A percentile compares a stretch with the other conserved stretches of the same genome.
These are phyloP conservation scores for Podila verticillata DNA, from an alignment of 192 early-diverging fungal genomes.

Conservation along the genomic window DNA sequence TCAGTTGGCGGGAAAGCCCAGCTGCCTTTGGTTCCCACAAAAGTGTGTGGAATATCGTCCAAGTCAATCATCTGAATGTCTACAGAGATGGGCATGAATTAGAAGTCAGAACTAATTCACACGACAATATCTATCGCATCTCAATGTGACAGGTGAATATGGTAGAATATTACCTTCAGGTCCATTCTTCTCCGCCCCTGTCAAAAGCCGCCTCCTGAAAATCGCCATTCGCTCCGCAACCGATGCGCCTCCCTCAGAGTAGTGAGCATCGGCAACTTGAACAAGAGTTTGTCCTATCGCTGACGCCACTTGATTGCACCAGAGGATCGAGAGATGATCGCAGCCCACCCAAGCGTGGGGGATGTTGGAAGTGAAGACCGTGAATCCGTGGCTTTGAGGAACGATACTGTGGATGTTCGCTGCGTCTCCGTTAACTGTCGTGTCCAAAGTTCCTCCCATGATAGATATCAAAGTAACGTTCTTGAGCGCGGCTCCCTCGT, in stretches of 20 bases:
- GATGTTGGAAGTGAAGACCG: constrained; percentile 79
- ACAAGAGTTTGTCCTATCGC: constrained; percentile 67
- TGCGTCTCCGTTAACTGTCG: constrained; percentile 83
- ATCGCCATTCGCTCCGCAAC: constrained; percentile 68
- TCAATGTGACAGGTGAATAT: not conserved
- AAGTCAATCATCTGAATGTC: not conserved
- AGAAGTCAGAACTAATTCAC: too few relatives aligned
- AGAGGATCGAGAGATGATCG: constrained; percentile 89
- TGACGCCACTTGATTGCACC: constrained; percentile 91
- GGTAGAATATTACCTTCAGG: not conserved
- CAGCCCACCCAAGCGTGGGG: constrained; percentile 88
- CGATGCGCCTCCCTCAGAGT: constrained; percentile 64
- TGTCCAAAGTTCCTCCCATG: constrained; percentile 89
- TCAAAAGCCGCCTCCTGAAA: constrained; percentile 67
- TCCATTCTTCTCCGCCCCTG: constrained; percentile 53
- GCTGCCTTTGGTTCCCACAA: constrained; percentile 38
- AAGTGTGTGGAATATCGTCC: constrained; percentile 19
- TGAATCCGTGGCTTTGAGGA: constrained; percentile 74
- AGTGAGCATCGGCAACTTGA: constrained; percentile 68
- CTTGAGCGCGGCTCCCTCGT: constrained; percentile 11
- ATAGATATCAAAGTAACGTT: constrained; percentile 86
- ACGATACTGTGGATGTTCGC: constrained; percentile 74
- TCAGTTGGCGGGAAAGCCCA: constrained; percentile 15
- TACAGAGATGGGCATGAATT: not conserved
- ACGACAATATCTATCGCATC: too few relatives aligned